Evolutionary conservation across 2,329 filamentous ascomycete species (phyloP), one percentile per base, ranked within the genome.

Genomic region (Colletotrichum chrysophilum): DNA sequence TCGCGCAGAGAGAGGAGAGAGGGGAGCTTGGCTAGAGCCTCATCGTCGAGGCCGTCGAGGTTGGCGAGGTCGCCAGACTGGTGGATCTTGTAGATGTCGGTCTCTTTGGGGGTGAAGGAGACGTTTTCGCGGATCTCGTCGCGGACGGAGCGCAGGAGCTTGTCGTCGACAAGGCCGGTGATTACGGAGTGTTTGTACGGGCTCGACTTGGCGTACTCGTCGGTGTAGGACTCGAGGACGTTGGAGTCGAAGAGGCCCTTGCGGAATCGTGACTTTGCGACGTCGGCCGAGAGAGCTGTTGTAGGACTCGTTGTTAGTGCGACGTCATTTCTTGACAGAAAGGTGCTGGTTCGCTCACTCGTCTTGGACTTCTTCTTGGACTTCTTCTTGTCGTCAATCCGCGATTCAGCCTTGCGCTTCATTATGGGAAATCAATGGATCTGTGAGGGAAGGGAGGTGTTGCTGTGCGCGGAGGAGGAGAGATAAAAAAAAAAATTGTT

Each of bases 71-170:
- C 97, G 78, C 97, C 97, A 6, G 96, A 98, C 88, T 99, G 97
- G 89, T 98, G 96, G 82, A 99, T 98, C 86, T 97, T 98, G 91
- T 99, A 99, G 80, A 99, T 99, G 84, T 99, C 97, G 64, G 97
- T 99, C 86, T 99, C 97, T 85, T 99, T 99, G 80, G 96, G 96
- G 14, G 97, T 98, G 87, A 99, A 99, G 79, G 95, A 93, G 79
- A 99, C 94, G 82, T 98, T 96, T 79, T 94, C 90, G 84, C 94
- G 93, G 84, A 98, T 96, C 87, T 99, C 97, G 81, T 91, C 87
- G 82, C 97, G 96, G 75, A 99, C 97, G 71, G 91, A 89, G 81
- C 96, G 96, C 62, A 99, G 91, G 21, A 99, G 93, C 64, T 88
- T 85, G 80, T 96, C 94, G 85, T 97, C 89, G 83, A 98, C 93